Base-by-base conservation (phyloP, 306 rosid species). In the Citrullus colocynthis region DNA sequence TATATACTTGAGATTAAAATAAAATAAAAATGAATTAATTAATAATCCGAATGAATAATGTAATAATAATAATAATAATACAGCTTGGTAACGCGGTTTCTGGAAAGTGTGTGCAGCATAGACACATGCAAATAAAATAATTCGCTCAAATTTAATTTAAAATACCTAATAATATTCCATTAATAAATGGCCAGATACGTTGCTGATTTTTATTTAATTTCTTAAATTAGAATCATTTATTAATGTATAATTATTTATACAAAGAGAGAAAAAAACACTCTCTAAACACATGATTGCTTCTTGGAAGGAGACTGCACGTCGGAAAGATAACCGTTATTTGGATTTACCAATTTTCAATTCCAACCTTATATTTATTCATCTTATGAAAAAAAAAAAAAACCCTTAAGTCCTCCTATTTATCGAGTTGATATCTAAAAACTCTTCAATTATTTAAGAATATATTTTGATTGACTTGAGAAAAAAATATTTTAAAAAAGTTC, bases 1-100 rank as follows among this genome's bases (percentile, higher is more conserved):
- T 13, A 18, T 24, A 37, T n/a, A 39, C 21, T 17, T 15, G 7
- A 6, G 45, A 34, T 64, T 7, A 58, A 9, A 58, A 20, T 34
- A 65, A n/a, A 59, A 21, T 24, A 9, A 56, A n/a, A n/a, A 24
- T 24, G 28, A 24, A 55, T 17, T 6, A 55, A n/a, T 54, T 6
- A 59, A 60, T 28, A 2, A 45, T 49, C 51, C 15, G 9, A 28
- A 72, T 14, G 4, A 72, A 72, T 72, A 71, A 71, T 71, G 59
- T 45, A 14, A 28, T 1, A 34, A 64, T 15, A 64, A 36, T 36
- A 13, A 1, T 13, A 59, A 48, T 1, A 71, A 72, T 73, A 73
- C 77, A 73, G 77, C 61, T 73, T 15, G 77, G 77, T 9, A 71
- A 73, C 77, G 77, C 77, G 77, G 77, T 73, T 73, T 73, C 77